Evolutionary conservation across 495 filamentous ascomycete species (phyloP).

Genomic region (Elasticomyces elasticus): DNA sequence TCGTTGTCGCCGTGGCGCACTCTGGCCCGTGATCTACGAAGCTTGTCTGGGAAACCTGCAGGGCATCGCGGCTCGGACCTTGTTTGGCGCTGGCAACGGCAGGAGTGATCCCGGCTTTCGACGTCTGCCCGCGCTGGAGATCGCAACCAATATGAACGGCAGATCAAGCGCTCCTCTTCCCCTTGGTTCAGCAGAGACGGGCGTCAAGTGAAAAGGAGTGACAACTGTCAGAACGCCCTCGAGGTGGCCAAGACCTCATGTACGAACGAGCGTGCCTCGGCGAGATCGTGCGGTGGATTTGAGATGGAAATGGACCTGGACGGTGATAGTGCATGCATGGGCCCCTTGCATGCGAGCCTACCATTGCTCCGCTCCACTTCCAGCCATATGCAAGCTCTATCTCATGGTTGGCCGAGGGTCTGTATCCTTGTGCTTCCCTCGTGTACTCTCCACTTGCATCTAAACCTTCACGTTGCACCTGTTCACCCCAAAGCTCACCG

Average conservation of each 20-base stretch:
- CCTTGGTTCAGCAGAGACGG: not conserved
- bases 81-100: conserved; percentile 1
- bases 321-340: conserved; percentile 2
- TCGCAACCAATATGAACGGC: not conserved
- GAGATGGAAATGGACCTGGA: not conserved
- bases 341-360: conserved; percentile 1
- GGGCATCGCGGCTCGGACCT: not conserved
- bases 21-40: not conserved
- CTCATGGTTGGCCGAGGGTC: not conserved
- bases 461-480: not conserved
- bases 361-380: not conserved
- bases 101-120: not conserved
- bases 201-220: not conserved
- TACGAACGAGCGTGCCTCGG: not conserved
- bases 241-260: not conserved
- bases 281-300: not conserved
- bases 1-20: not conserved
- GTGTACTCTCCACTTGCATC: not conserved
- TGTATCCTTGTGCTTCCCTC: not conserved
- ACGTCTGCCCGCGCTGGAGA: not conserved
- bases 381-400: conserved; percentile 10
- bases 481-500: not conserved
- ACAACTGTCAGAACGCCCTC: not conserved
- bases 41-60: no score
- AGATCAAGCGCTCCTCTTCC: not conserved